Evolutionary conservation across 2,329 filamentous ascomycete species (phyloP).

Genomic region (Exophiala alcalophila): DNA sequence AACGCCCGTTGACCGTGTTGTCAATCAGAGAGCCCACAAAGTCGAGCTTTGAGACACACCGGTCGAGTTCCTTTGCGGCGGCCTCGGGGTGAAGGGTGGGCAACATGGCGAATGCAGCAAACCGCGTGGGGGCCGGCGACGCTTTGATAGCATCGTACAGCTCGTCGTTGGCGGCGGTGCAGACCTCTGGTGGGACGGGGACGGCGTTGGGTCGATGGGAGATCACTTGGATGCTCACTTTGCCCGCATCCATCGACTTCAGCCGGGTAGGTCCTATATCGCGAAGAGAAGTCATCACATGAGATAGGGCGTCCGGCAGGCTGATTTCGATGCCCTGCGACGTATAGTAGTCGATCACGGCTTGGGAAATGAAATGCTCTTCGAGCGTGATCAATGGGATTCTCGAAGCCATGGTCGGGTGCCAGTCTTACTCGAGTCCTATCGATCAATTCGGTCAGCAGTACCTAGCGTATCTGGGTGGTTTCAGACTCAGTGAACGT

Average conservation of each 20-base stretch:
- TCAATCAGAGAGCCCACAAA: slow-evolving; percentile 52
- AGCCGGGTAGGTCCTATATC: slow-evolving; percentile 23
- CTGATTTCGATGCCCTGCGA: slow-evolving; percentile 11
- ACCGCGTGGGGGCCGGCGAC: slow-evolving; percentile 31
- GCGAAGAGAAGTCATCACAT: slow-evolving; percentile 20
- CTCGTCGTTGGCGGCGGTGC: slow-evolving; percentile 25
- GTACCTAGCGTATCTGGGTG: too few relatives aligned
- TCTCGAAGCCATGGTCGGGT: slow-evolving; percentile 16
- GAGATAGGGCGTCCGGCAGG: slow-evolving; percentile 13
- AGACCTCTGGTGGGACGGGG: slow-evolving; percentile 22
- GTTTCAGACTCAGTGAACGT: too few relatives aligned
- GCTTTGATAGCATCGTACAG: slow-evolving; percentile 34
- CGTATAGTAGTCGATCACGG: slow-evolving; percentile 20
- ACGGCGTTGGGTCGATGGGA: slow-evolving; percentile 26
- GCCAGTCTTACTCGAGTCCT: too few relatives aligned
- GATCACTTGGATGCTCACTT: slow-evolving; percentile 27
- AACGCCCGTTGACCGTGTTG: slow-evolving; percentile 34
- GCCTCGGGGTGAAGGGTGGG: slow-evolving; percentile 39
- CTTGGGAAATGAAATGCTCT: slow-evolving; percentile 27
- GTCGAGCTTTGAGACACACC: slow-evolving; percentile 43
- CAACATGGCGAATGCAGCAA: slow-evolving; percentile 45
- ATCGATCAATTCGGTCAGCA: too few relatives aligned
- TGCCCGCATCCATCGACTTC: slow-evolving; percentile 22
- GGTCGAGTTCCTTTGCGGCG: slow-evolving; percentile 38
- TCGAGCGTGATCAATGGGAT: slow-evolving; percentile 29